Evolutionary conservation across 2,329 filamentous ascomycete genomes (phyloP), one percentile per base, ranked within the genome.

Genomic region (Alternaria atra): DNA sequence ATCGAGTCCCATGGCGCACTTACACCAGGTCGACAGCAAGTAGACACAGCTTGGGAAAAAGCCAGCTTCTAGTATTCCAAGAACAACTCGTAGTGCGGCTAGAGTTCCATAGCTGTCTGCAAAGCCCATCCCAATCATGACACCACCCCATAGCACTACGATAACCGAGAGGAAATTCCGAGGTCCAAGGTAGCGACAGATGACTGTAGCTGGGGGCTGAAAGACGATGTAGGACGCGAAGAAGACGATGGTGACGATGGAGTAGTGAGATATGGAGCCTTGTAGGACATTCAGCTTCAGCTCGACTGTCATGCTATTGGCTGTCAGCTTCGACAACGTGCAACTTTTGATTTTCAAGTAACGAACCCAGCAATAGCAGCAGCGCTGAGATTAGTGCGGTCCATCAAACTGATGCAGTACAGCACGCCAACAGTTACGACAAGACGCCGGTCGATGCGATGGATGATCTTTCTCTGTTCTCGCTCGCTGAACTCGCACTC

Each of bases 401-500:
- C 92, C 87, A 94, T 91, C 60, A 94, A 80, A 65, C 86, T 90
- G 69, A 92, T 84, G 74, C 90, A 92, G 77, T 94, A 94, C 80
- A 93, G 85, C 65, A 85, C 77, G 8, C 82, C 82, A 1, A 83
- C 76, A 0, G 81, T 83, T 20, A 80, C 67, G 17, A 84, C 81
- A n/a, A 84, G 74, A 30, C 82, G 80, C 34, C 75, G 80, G 77
- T 96, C 92, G 67, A 95, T 83, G 12, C 87, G 86, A 57, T 85
- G 83, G 42, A 93, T 87, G 70, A 95, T 91, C 42, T 80, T 84
- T 73, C 82, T 86, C 79, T 91, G 86, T 78, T 94, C 89, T 17
- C 82, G 78, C 0, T 83, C 83, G 1, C 86, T 84, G 77, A 90
- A 89, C 44, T 79, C 77, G 56, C 69, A 72, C 60, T 74, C 74